Evolutionary conservation across 805 yeast genomes (phyloP).

Genomic region (Saturnispora silvae): DNA sequence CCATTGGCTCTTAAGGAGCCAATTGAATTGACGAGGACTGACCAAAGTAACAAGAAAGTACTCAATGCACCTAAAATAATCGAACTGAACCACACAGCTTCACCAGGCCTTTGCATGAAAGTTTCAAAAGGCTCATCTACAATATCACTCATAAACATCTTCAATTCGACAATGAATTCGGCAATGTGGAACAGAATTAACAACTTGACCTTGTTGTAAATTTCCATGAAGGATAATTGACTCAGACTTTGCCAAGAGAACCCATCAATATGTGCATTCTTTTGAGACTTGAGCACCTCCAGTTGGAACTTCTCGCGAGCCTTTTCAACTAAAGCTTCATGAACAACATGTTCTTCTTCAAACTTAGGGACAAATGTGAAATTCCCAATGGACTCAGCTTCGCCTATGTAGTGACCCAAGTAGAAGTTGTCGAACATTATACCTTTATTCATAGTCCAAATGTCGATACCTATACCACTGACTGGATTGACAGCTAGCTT

Average conservation of each 20-base stretch:
- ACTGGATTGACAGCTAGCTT: constrained; percentile 38
- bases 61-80: constrained; percentile 32
- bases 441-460: constrained; percentile 77
- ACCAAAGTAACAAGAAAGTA: constrained; percentile 32
- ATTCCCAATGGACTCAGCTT: constrained; percentile 80
- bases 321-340: neutral
- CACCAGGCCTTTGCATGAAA: constrained; percentile 36
- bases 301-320: constrained; percentile 3
- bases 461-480: constrained; percentile 78
- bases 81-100: constrained; percentile 38
- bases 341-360: constrained; percentile 35
- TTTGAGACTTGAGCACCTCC: neutral
- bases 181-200: constrained; percentile 13
- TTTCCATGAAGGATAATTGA: constrained; percentile 7
- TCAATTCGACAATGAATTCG: constrained; percentile 15
- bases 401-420: constrained; percentile 71
- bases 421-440: constrained; percentile 76
- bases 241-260: constrained; percentile 10
- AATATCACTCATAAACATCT: constrained; percentile 28
- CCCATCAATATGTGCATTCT: neutral
- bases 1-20: too few species aligned
- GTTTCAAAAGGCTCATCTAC: constrained; percentile 35
- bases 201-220: neutral
- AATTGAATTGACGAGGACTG: constrained; percentile 23
- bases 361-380: constrained; percentile 51